A percentile compares a stretch with the other conserved stretches of the same genome.
These are phyloP conservation scores for Acrocalymma vagum DNA, from an alignment of 2,329 filamentous ascomycete species.

Conservation along the genomic window DNA sequence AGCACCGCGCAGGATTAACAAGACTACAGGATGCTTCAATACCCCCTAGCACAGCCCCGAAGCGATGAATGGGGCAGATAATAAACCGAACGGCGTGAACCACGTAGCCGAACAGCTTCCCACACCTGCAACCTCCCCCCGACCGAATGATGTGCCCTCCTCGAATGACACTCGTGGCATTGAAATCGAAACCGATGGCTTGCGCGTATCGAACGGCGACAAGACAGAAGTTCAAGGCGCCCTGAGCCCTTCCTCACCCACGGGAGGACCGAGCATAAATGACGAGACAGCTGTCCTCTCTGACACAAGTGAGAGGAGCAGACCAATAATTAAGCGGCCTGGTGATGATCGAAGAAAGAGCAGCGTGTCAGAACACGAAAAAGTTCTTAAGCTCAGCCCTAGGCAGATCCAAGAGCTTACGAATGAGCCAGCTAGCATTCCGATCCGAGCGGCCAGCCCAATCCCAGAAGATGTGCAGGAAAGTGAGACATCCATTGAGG, in stretches of 20 bases:
- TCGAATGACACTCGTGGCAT: slow-evolving; percentile 14
- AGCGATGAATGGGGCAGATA: slow-evolving; percentile 41
- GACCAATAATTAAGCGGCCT: slow-evolving; percentile 40
- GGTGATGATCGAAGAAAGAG: slow-evolving; percentile 44
- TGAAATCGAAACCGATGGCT: slow-evolving; percentile 15
- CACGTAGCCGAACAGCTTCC: slow-evolving; percentile 34
- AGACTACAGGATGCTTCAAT: no score
- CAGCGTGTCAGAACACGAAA: slow-evolving; percentile 49
- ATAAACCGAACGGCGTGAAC: slow-evolving; percentile 24
- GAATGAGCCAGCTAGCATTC: slow-evolving; percentile 62
- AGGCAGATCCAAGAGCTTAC: slow-evolving; percentile 64
- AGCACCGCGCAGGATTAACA: no score
- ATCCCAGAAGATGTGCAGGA: slow-evolving; percentile 46
- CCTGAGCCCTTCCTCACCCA: slow-evolving; percentile 22
- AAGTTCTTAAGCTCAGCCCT: slow-evolving; percentile 61
- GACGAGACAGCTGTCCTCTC: slow-evolving; percentile 44
- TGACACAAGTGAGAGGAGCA: slow-evolving; percentile 40
- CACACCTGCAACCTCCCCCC: slow-evolving; percentile 35
- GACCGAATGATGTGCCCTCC: slow-evolving; percentile 31
- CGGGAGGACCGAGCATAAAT: slow-evolving; percentile 27
- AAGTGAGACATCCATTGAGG: slow-evolving; percentile 23
- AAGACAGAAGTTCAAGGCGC: slow-evolving; percentile 17
- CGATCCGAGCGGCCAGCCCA: slow-evolving; percentile 53
- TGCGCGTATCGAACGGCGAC: slow-evolving; percentile 16
- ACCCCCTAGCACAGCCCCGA: no score